Base-by-base conservation (phyloP, 2,329 filamentous ascomycete genomes). In the Aspergillus ustus region DNA sequence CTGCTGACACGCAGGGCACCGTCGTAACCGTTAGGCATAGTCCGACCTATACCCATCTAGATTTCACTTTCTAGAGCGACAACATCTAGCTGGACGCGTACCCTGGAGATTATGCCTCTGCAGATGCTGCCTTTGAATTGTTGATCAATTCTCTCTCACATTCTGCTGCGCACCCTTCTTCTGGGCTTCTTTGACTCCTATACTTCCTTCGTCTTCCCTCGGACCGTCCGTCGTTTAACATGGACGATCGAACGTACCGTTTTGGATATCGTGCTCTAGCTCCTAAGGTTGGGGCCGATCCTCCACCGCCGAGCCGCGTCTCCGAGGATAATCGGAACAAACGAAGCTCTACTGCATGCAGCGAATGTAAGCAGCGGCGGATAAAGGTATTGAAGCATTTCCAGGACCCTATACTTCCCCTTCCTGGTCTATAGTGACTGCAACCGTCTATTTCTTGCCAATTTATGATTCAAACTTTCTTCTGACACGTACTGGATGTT, bases 321-420 rank as follows among this genome's bases (percentile, higher is more conserved):
- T 56, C 67, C 34, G 75, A 77, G 20, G 75, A 77, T 22, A 63
- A 60, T 51, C 72, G 72, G 52, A 71, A 72, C 50, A 76, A 72
- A 59, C 68, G 75, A 54, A 75, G 74, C 13, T 77, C 75, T 7
- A 74, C 72, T 17, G 75, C 75, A 34, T 78, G 75, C 63, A 68
- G 65, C 37, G 74, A 77, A 63, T 78, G 75, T 64, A 73, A 78
- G 63, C 70, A 66, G 58, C 70, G 74, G 56, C 73, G 75, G 46
- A 77, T 73, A 51, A 77, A 72, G 73, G 75, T 78, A 75, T 46
- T 53, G 61, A 17, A 52, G 11, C 37, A 40, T 56, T 55, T 19
- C 48, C 17, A 46, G 15, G 25, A 19, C n/a, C 17, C 11, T 52
- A 22, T 37, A 22, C 43, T 17, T 9, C 22, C 11, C 29, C 25